phyloP scores from a whole-genome alignment of 331 rosid species.

The Pyrus hybrid region DNA sequence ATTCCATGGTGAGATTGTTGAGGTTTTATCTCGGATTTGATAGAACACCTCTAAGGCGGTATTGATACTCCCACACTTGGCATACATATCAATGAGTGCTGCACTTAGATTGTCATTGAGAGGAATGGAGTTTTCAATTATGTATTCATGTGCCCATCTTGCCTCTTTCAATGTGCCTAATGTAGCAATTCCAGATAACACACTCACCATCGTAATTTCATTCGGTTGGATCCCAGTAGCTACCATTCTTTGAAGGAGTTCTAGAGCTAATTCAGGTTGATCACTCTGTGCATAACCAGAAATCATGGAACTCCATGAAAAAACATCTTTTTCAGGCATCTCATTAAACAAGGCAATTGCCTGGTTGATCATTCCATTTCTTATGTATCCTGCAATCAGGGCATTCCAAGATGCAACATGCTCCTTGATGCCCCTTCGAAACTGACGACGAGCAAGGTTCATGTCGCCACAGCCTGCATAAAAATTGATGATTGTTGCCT shows the following conservation, averaged over 20 bases:
- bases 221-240: conserved; percentile 54
- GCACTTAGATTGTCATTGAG: conserved; percentile 74
- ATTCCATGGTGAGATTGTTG: conserved; percentile 79
- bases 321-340: conserved; percentile 79
- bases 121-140: conserved; percentile 44
- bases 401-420: conserved; percentile 77
- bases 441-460: conserved; percentile 53
- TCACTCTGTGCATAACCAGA: conserved; percentile 73
- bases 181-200: conserved; percentile 73
- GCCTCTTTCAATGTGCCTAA: conserved; percentile 65
- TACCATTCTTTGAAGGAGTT: conserved; percentile 66
- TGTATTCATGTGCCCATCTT: conserved; percentile 62
- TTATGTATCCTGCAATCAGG: conserved; percentile 62
- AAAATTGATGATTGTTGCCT: conserved; percentile 63
- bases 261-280: conserved; percentile 63
- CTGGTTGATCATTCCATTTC: conserved; percentile 46
- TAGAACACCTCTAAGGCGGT: conserved; percentile 55
- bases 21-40: conserved; percentile 40
- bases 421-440: conserved; percentile 50
- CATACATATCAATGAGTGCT: conserved; percentile 81
- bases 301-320: conserved; percentile 82
- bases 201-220: conserved; percentile 87
- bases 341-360: conserved; percentile 51
- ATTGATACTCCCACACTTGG: conserved; percentile 78
- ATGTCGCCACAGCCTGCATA: conserved; percentile 69